Evolutionary conservation across 257 asterid genomes (phyloP), one percentile per base, ranked within the genome.

Genomic region (Gentiana macrophylla): DNA sequence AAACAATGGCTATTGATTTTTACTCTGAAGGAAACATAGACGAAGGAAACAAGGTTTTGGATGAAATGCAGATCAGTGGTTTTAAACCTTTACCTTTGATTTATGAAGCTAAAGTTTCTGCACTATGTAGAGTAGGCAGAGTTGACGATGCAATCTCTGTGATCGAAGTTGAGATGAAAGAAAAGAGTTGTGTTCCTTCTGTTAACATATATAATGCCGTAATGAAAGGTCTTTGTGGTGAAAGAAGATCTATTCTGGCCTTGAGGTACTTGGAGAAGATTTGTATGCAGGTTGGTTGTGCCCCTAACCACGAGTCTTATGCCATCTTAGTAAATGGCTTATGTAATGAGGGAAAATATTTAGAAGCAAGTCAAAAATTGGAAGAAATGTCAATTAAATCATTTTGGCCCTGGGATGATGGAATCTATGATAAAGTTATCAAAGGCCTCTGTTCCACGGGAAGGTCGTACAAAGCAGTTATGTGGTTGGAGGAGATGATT

Each of bases 401-500:
- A 9, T 72, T 67, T 51, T 77, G 89, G 84, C 94, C 94, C 10
- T 24, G 24, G 24, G 67, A 71, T 35, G 81, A 67, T 70, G 81
- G 70, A 50, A 69, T 69, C 15, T 84, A 75, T 52, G 65, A 61
- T 45, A 68, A 77, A 61, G 50, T 87, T 35, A 81, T 91, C 13
- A 62, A 11, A 37, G 92, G 95, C 5, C 94, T 91, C 61, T 87
- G 94, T 72, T 59, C 52, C 35, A 67, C 57, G 35, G 83, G 84
- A 8, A 76, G 63, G 61, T 65, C 86, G 0, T 84, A 84, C 71
- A 69, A 57, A 70, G 98, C 92, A 49, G 70, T 78, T 55, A 33
- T 84, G 77, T 83, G 86, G 85, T 59, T 91, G 74, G 96, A 91
- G 67, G 96, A 91, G 86, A 86, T 91, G 94, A 70, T 81, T 55